Evolutionary conservation across 140 eudicot species (phyloP), one percentile per base, ranked within the genome.

Genomic region (Bidens hawaiensis): DNA sequence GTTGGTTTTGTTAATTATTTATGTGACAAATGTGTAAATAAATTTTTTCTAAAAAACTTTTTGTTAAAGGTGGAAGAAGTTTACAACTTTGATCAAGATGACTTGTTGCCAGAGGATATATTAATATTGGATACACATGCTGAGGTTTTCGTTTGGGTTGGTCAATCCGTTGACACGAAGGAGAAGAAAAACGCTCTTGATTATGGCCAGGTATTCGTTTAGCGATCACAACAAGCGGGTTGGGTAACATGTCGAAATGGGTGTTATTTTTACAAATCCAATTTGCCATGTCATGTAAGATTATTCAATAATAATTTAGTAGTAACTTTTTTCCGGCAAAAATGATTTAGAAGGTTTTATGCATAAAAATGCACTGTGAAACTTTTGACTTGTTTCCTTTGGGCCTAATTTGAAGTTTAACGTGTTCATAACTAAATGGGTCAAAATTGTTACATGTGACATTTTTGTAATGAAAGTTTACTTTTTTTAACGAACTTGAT

Each of bases 11-110:
- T 41, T 33, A 66, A 16, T 14, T 40, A 25, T 60, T 60, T 28
- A 12, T 45, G 18, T 50, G n/a, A 38, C 1, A 22, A 74, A 18
- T 74, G 45, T 60, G 50, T 74, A 40, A 46, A 72, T 55, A 25
- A 17, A 14, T 13, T 43, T 52, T 36, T 52, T 21, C 70, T 19
- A 22, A 11, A n/a, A n/a, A n/a, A n/a, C n/a, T n/a, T n/a, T 58
- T 31, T 65, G 6, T 17, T 23, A 46, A 78, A 93, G 99, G 78
- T 79, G 36, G 95, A 94, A 63, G 99, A 94, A 81, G 76, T 94
- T 47, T 83, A 88, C 90, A 94, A 88, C 75, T 94, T 94, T 68
- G 81, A 89, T 15, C 99, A 94, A 83, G 99, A 94, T 73, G 99
- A 94, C 72, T 78, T 94, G 48, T 79, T 94, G 79, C 93, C 99